Percentiles rank a stretch among this genome's conserved stretches.
Conservation (phyloP, 208 protist genomes). For the Wallacemonas rigidus region DNA sequence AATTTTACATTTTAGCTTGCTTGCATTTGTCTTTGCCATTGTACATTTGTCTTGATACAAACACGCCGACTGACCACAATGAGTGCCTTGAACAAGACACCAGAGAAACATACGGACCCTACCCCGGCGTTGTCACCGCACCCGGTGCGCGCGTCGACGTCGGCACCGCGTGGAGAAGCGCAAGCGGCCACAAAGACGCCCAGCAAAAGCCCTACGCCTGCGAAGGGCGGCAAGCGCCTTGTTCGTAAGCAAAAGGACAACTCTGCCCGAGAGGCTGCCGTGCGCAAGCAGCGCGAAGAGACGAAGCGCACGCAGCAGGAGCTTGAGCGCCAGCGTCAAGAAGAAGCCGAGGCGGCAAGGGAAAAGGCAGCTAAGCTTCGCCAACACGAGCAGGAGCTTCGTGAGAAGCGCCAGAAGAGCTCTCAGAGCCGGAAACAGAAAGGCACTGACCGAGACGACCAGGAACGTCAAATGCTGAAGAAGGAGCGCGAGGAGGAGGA, state of each 20-base stretch:
- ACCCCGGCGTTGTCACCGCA: neutral
- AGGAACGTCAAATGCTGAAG: constrained; percentile 37
- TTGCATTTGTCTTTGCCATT: too few relatives aligned
- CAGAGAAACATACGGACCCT: constrained; percentile 22
- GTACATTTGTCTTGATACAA: too few relatives aligned
- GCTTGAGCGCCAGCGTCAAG: constrained; percentile 26
- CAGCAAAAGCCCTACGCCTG: neutral
- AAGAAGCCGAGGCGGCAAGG: constrained; percentile 25
- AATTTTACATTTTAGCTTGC: too few relatives aligned
- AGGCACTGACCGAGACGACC: constrained; percentile 27
- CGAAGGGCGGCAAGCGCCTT: constrained; percentile 35
- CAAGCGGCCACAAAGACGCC: neutral
- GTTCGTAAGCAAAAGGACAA: constrained; percentile 35
- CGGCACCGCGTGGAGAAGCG: neutral
- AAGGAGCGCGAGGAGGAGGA: constrained; percentile 34
- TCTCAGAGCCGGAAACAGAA: constrained; percentile 25
- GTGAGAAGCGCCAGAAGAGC: constrained; percentile 30
- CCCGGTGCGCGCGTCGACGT: neutral
- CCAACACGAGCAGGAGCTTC: constrained; percentile 28
- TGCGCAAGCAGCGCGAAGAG: constrained; percentile 24
- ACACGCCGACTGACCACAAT: neutral
- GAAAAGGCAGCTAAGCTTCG: constrained; percentile 32
- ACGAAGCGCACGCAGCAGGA: constrained; percentile 27
- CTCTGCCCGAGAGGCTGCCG: constrained; percentile 9
- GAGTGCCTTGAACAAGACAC: constrained; percentile 7